These are phyloP conservation scores for Kingdonia uniflora DNA, from an alignment of 164 flowering plant genomes.

Conservation along the genomic window DNA sequence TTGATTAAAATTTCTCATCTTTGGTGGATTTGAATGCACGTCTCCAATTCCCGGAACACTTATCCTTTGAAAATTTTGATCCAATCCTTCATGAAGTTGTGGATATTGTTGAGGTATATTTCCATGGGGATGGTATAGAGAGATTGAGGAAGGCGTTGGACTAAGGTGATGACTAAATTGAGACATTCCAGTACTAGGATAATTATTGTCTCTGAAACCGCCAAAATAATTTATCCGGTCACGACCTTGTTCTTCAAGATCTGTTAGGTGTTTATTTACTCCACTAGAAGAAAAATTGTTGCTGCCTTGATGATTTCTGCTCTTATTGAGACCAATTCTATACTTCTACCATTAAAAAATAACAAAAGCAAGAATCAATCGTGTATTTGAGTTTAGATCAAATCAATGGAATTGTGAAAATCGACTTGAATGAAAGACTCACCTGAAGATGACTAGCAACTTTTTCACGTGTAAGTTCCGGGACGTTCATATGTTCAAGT, in stretches of 20 bases:
- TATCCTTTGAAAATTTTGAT: constrained; percentile 7
- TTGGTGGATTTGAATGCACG: constrained; percentile 4
- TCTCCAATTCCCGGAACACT: no score
- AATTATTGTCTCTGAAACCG: background rate
- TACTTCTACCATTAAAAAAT: constrained; percentile 15
- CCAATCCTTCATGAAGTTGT: background rate
- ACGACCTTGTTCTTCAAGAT: constrained; percentile 3
- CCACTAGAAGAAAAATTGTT: constrained; percentile 1
- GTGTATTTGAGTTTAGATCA: background rate
- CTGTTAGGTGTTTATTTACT: constrained; percentile 1
- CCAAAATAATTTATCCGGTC: background rate
- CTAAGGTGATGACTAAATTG: constrained; percentile 1
- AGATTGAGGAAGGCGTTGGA: background rate
- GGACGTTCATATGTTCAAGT: constrained; percentile 24
- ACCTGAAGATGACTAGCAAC: constrained; percentile 44
- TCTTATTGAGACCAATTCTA: constrained; percentile 15
- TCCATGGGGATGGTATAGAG: constrained; percentile 3
- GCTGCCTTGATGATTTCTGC: no score
- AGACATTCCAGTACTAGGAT: no score
- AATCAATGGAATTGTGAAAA: background rate
- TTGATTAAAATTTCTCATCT: constrained; percentile 4
- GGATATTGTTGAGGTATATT: background rate
- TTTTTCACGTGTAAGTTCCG: constrained; percentile 22
- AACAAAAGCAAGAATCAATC: background rate
- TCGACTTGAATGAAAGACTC: background rate